These are phyloP conservation scores for Flaveria ramosissima DNA, from an alignment of 129 eudicot genomes.

Conservation along the genomic window DNA sequence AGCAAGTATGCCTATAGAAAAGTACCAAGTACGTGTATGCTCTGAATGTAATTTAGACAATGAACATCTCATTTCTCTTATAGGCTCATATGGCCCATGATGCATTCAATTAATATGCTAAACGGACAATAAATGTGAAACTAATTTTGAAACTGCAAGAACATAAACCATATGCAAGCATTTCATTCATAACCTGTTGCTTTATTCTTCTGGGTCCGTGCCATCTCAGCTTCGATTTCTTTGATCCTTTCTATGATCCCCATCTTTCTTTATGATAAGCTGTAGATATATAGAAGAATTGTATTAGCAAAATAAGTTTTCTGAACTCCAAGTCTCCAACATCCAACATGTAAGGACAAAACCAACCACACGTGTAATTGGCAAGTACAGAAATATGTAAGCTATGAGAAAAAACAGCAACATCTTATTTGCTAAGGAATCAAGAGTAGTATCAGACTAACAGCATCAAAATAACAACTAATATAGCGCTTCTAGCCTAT, in stretches of 20 bases:
- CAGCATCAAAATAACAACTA: not conserved
- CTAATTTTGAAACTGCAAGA: not conserved
- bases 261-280: constrained; percentile 50
- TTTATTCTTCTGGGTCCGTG: constrained; percentile 95
- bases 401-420: not conserved
- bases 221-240: constrained; percentile 99
- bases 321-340: constrained; percentile 6
- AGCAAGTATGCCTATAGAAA: not conserved
- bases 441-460: constrained; percentile 8
- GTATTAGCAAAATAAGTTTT: constrained; percentile 21
- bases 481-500: not conserved
- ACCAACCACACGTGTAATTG: not conserved
- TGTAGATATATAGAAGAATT: constrained; percentile 23
- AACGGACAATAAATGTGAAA: not conserved
- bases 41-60: not conserved
- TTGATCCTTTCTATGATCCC: constrained; percentile 94
- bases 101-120: constrained; percentile 9
- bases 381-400: not conserved
- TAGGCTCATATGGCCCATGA: not conserved
- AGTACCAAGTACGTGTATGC: not conserved
- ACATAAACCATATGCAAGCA: constrained; percentile 23
- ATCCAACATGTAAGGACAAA: not conserved
- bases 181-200: constrained; percentile 67
- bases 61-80: not conserved
- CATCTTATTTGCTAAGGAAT: constrained; percentile 1